A percentile compares a stretch with the other conserved stretches of the same genome.
phyloP scores from a whole-genome alignment of 164 flowering plant genomes.

The Annona squamosa region DNA sequence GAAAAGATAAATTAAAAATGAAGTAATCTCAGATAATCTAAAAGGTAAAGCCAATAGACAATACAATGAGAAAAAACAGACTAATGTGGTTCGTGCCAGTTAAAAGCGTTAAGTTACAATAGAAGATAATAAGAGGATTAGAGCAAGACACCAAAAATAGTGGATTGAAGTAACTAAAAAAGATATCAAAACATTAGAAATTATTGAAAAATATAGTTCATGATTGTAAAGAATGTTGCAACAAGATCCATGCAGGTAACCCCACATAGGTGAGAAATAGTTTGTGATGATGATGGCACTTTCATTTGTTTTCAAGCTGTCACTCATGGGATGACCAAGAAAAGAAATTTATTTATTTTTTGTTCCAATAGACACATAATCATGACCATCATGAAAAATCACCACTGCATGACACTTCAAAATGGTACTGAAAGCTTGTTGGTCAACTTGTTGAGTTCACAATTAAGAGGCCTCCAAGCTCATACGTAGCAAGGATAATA shows the following conservation, averaged over 20 bases:
- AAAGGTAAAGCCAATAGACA: not conserved
- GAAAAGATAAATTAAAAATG: not conserved
- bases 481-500: no score
- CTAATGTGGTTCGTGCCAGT: not conserved
- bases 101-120: not conserved
- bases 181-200: not conserved
- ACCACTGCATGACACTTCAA: no score
- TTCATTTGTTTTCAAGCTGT: no score
- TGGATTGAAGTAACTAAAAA: not conserved
- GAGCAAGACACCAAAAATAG: not conserved
- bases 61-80: not conserved
- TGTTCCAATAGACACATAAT: no score
- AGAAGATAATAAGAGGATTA: not conserved
- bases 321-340: no score
- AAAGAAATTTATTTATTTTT: no score
- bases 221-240: not conserved
- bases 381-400: no score
- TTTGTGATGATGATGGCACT: no score
- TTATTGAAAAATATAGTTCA: not conserved
- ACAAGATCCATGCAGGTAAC: not conserved
- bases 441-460: no score
- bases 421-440: no score
- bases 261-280: no score
- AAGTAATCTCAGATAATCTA: not conserved
- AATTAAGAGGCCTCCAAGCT: no score